Evolutionary conservation across 371 early-diverging fungal genomes (phyloP).

Genomic region (Mortierella polycephala): DNA sequence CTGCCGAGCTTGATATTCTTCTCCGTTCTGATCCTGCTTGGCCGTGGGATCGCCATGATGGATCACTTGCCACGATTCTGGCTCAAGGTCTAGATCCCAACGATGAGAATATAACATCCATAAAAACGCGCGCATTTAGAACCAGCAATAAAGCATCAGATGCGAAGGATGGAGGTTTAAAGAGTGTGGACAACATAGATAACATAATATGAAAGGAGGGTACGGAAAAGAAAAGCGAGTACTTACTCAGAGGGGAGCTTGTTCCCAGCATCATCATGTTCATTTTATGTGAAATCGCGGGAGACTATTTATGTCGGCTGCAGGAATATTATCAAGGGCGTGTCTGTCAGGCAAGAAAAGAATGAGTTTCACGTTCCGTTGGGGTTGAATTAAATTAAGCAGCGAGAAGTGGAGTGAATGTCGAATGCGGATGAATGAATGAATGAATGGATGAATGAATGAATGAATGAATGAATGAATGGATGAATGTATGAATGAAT

Average conservation of each 20-base stretch:
- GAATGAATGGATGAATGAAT: background rate
- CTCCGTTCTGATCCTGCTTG: background rate
- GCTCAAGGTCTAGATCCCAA: background rate
- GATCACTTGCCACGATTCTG: conserved; percentile 2
- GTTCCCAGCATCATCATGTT: conserved; percentile 11
- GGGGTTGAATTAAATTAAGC: too few species aligned
- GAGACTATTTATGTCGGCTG: too few species aligned
- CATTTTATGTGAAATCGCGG: too few species aligned
- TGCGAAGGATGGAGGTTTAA: too few species aligned
- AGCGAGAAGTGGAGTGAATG: too few species aligned
- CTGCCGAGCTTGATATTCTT: background rate
- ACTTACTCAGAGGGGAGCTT: conserved; percentile 4
- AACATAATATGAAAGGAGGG: background rate
- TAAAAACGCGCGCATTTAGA: too few species aligned
- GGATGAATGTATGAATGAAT: background rate
- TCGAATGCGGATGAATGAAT: background rate
- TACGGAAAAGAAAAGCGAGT: background rate
- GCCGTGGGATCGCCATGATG: background rate
- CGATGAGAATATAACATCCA: background rate
- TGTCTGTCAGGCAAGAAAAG: too few species aligned
- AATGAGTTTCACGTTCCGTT: too few species aligned
- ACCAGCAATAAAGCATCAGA: too few species aligned
- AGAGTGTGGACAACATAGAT: too few species aligned
- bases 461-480: background rate
- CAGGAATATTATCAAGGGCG: too few species aligned